These are phyloP conservation scores for Euphorbia neoarborescens DNA, from an alignment of 441 rosid genomes.

Conservation along the genomic window DNA sequence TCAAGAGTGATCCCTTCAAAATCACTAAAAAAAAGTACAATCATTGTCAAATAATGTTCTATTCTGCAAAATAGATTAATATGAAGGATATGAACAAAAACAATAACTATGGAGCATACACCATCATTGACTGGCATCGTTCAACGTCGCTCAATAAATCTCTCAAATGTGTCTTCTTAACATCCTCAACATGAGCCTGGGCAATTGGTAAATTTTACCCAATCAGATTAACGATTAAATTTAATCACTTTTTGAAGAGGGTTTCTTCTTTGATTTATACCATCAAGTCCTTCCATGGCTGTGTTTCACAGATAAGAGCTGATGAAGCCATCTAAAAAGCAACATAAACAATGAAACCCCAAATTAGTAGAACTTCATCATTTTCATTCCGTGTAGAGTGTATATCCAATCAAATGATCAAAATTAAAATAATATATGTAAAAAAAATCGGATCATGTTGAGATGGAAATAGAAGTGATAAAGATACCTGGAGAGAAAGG, in stretches of 20 bases:
- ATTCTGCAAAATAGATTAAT: not conserved
- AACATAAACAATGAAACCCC: not conserved
- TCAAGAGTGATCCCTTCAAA: constrained; percentile 68
- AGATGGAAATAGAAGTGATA: not conserved
- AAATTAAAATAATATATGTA: not conserved
- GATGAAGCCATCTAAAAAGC: constrained; percentile 48
- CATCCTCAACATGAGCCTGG: constrained; percentile 65
- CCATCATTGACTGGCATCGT: constrained; percentile 69
- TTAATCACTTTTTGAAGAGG: not conserved
- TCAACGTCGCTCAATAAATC: constrained; percentile 57
- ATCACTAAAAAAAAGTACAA: constrained; percentile 40
- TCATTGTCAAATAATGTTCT: not conserved
- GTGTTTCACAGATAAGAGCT: constrained; percentile 52
- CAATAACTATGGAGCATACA: constrained; percentile 35
- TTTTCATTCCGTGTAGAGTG: not conserved
- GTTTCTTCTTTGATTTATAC: constrained; percentile 20
- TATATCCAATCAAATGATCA: not conserved
- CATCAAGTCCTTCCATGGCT: constrained; percentile 76
- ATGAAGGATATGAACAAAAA: not conserved
- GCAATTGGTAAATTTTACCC: not conserved
- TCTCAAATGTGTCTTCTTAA: constrained; percentile 70
- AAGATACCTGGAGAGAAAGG: not conserved
- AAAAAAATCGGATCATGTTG: not conserved
- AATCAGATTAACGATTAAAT: not conserved
- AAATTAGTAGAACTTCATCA: not conserved